Conservation (phyloP, 306 rosid genomes). For the Luffa aegyptiaca region DNA sequence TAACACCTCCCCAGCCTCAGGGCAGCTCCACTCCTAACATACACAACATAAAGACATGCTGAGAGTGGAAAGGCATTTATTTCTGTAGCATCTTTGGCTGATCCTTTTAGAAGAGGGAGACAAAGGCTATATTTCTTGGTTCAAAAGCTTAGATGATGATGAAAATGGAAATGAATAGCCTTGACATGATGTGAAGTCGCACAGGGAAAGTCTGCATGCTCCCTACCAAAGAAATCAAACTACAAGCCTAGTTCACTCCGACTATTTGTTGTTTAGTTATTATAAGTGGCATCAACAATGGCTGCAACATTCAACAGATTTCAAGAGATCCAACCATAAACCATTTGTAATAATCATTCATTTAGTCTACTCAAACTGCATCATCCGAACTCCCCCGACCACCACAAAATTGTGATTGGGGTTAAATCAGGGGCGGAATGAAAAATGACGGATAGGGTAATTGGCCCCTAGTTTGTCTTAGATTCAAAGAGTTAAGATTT, state of each 20-base stretch:
- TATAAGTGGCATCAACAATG: background rate
- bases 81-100: background rate
- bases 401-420: background rate
- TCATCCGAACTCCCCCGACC: background rate
- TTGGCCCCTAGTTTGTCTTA: background rate
- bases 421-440: background rate
- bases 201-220: background rate
- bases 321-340: background rate
- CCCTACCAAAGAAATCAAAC: background rate
- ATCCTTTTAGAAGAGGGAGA: background rate
- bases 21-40: slow-evolving; percentile 65
- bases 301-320: background rate
- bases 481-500: background rate
- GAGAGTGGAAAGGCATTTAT: background rate
- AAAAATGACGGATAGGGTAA: too few relatives aligned
- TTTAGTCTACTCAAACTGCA: background rate
- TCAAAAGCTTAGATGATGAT: background rate
- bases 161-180: background rate
- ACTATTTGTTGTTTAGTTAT: background rate
- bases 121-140: background rate
- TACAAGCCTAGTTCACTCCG: background rate
- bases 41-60: background rate
- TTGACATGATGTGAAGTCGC: background rate
- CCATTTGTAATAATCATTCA: background rate
- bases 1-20: slow-evolving; percentile 62